Percentiles rank a stretch among this genome's conserved stretches.
phyloP scores from a whole-genome alignment of 345 rosid genomes.

The Cardiospermum halicacabum region DNA sequence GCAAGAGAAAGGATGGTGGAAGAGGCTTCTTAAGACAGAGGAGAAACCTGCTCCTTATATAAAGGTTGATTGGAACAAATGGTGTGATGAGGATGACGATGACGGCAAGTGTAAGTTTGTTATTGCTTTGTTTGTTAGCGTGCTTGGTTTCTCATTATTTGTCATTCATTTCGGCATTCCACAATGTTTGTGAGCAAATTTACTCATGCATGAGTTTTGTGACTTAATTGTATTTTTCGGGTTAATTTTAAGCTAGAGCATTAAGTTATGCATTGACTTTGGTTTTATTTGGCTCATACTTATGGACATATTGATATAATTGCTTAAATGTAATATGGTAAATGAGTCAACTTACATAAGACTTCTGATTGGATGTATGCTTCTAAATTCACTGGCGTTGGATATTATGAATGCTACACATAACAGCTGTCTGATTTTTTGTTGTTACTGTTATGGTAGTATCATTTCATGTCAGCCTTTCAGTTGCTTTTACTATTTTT shows the following conservation, averaged over 20 bases:
- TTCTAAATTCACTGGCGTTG: neutral
- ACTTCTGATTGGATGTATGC: neutral
- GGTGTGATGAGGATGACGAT: conserved; percentile 98
- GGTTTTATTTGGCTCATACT: neutral
- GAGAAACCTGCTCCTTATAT: conserved; percentile 97
- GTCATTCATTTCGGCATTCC: neutral
- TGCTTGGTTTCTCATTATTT: neutral
- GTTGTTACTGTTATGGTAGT: neutral
- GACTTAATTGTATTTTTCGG: neutral
- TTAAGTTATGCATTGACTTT: neutral
- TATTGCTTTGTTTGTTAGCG: neutral
- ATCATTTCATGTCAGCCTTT: neutral
- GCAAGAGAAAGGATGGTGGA: conserved; percentile 94
- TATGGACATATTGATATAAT: neutral
- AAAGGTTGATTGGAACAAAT: conserved; percentile 97
- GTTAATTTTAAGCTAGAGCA: no score
- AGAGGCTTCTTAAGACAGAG: conserved; percentile 70
- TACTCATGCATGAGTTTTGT: neutral
- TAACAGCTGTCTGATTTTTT: neutral
- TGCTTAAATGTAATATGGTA: neutral
- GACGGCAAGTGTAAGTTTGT: conserved; percentile 52
- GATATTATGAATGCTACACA: neutral
- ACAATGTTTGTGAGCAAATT: neutral
- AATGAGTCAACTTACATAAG: neutral
- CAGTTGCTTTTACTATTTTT: neutral